Conservation (phyloP, 768 basidiomycete species). For the Boletus pseudo-olivaceus region DNA sequence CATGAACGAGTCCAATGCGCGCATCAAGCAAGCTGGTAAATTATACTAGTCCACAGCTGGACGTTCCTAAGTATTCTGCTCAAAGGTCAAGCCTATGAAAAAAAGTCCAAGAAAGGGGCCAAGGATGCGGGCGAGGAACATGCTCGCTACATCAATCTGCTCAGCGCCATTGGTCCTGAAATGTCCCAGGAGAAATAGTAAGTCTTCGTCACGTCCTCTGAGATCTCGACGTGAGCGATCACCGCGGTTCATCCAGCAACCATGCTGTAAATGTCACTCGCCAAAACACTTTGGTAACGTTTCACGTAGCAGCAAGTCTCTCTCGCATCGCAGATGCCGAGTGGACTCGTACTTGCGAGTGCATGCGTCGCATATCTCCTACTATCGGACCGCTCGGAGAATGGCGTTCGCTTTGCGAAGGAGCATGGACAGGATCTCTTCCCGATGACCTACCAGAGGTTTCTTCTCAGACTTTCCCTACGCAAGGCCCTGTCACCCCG, state of each 20-base stretch:
- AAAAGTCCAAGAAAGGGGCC: slow-evolving; percentile 72
- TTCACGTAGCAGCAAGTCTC: slow-evolving; percentile 59
- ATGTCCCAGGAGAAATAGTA: slow-evolving; percentile 80
- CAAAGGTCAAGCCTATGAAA: slow-evolving; percentile 69
- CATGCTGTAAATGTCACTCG: slow-evolving; percentile 62
- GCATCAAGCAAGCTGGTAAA: slow-evolving; percentile 73
- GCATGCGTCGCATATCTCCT: slow-evolving; percentile 63
- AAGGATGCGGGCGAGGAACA: slow-evolving; percentile 71
- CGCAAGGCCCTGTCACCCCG: neutral
- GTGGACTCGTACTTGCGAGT: slow-evolving; percentile 71
- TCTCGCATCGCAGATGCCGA: slow-evolving; percentile 75
- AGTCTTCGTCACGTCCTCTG: slow-evolving; percentile 23
- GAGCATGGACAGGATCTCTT: slow-evolving; percentile 56
- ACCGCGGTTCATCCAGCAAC: slow-evolving; percentile 42
- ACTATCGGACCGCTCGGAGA: slow-evolving; percentile 68
- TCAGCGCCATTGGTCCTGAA: slow-evolving; percentile 70
- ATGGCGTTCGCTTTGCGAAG: slow-evolving; percentile 74
- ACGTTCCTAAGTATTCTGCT: slow-evolving; percentile 3
- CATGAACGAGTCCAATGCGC: slow-evolving; percentile 61
- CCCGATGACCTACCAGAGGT: slow-evolving; percentile 30
- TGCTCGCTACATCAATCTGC: slow-evolving; percentile 69
- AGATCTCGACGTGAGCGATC: neutral
- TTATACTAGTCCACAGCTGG: neutral
- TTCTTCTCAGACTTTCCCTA: slow-evolving; percentile 3
- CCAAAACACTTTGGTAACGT: slow-evolving; percentile 55